Evolutionary conservation across 2,329 filamentous ascomycete genomes (phyloP).

Genomic region (Monosporascus ibericus): DNA sequence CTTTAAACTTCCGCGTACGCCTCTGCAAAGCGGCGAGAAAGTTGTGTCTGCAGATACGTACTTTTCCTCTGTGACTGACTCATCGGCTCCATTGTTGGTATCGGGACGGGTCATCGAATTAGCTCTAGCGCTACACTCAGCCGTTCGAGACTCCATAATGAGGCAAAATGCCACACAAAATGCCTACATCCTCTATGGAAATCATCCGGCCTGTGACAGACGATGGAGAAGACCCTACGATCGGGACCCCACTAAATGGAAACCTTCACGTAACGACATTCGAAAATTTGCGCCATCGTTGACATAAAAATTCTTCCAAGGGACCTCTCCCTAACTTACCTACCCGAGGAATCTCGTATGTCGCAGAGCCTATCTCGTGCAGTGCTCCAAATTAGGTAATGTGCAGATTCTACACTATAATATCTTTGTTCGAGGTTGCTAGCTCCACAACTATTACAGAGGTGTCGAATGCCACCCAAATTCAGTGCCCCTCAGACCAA

Average conservation of each 20-base stretch:
- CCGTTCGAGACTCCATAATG: neutral
- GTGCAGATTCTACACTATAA: too few species aligned
- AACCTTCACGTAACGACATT: slow-evolving; percentile 12
- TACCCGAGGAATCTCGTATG: neutral
- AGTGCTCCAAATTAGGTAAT: too few species aligned
- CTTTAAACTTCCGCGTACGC: neutral
- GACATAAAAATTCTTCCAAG: neutral
- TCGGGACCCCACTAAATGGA: slow-evolving; percentile 18
- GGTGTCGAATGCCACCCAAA: too few species aligned
- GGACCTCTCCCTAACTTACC: neutral
- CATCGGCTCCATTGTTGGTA: neutral
- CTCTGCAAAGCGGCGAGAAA: too few species aligned
- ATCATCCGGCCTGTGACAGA: neutral
- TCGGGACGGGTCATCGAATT: neutral
- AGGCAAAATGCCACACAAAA: slow-evolving; percentile 2
- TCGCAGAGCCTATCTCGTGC: neutral
- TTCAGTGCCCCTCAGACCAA: too few species aligned
- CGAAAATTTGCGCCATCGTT: slow-evolving; percentile 8
- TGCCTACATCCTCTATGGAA: slow-evolving; percentile 2
- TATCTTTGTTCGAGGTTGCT: too few species aligned
- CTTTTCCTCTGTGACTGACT: neutral
- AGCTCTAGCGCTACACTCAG: neutral
- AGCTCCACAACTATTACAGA: too few species aligned
- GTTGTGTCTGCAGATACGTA: neutral
- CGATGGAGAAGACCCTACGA: slow-evolving; percentile 5